Evolutionary conservation across 179 eudicot genomes (phyloP).

Genomic region (Beta lomatogona): DNA sequence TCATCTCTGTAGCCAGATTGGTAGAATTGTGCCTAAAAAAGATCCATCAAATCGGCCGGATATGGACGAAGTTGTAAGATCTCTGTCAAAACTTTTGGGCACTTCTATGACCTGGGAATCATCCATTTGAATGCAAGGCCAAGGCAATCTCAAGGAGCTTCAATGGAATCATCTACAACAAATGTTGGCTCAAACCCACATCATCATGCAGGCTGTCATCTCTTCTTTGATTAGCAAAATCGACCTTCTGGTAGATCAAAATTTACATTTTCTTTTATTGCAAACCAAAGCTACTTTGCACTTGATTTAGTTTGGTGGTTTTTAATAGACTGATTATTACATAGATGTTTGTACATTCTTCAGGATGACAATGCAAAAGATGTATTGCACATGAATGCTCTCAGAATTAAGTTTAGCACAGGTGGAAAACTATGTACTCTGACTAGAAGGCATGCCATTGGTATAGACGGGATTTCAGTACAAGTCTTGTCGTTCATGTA

Average conservation of each 20-base stretch:
- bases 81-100: constrained; percentile 56
- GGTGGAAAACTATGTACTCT: too few species aligned
- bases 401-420: constrained; percentile 1
- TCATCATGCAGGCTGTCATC: not conserved
- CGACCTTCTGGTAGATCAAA: not conserved
- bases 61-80: constrained; percentile 67
- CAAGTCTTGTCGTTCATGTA: too few species aligned
- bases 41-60: constrained; percentile 62
- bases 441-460: too few species aligned
- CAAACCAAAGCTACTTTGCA: too few species aligned
- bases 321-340: too few species aligned
- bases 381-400: constrained; percentile 3
- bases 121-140: constrained; percentile 36
- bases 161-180: not conserved
- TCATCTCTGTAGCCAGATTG: constrained; percentile 41
- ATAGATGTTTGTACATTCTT: too few species aligned
- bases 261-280: constrained; percentile 8
- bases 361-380: not conserved
- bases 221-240: not conserved
- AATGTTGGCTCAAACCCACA: not conserved
- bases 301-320: too few species aligned
- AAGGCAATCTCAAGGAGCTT: constrained; percentile 17
- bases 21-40: constrained; percentile 49
- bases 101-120: constrained; percentile 53
- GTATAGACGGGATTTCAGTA: too few species aligned